phyloP scores from a whole-genome alignment of 2,329 filamentous ascomycete genomes.

The Botrytis porri region DNA sequence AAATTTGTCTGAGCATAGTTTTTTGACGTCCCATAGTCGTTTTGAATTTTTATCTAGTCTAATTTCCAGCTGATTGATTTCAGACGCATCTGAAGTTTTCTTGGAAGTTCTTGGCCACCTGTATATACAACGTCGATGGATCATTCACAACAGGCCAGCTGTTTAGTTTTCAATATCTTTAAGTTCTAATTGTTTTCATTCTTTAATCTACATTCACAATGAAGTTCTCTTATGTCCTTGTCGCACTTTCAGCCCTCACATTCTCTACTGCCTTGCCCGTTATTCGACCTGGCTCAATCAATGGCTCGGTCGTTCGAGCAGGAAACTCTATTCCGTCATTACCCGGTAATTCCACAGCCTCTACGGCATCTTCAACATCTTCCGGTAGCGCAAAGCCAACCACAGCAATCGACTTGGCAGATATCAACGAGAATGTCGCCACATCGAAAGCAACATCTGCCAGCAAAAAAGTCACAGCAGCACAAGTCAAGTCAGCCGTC shows the following conservation, averaged over 20 bases:
- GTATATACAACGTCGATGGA: slow-evolving; percentile 8
- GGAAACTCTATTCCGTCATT: neutral
- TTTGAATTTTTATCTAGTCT: neutral
- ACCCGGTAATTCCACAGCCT: slow-evolving; percentile 2
- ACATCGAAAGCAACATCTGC: neutral
- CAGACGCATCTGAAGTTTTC: slow-evolving; percentile 11
- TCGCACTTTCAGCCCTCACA: slow-evolving; percentile 1
- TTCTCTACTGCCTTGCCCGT: slow-evolving; percentile 12
- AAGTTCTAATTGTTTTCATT: slow-evolving; percentile 1
- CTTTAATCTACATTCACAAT: slow-evolving; percentile 4
- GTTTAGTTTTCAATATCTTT: neutral
- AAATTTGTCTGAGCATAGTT: neutral
- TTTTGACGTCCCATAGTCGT: slow-evolving; percentile 9
- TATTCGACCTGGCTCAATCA: neutral
- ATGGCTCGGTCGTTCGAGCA: neutral
- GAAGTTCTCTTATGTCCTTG: slow-evolving; percentile 5
- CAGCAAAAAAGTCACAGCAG: neutral
- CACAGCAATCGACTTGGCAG: neutral
- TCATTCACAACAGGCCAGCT: neutral
- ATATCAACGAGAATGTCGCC: neutral
- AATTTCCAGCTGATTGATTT: neutral
- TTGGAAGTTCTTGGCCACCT: slow-evolving; percentile 9
- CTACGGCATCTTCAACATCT: neutral
- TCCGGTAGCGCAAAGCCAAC: neutral
- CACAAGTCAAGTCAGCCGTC: slow-evolving; percentile 26